Percentiles rank a stretch among this genome's conserved stretches.
Evolutionary conservation across 2,329 filamentous ascomycete species (phyloP).

Genomic region (Waltergamsia citrina): DNA sequence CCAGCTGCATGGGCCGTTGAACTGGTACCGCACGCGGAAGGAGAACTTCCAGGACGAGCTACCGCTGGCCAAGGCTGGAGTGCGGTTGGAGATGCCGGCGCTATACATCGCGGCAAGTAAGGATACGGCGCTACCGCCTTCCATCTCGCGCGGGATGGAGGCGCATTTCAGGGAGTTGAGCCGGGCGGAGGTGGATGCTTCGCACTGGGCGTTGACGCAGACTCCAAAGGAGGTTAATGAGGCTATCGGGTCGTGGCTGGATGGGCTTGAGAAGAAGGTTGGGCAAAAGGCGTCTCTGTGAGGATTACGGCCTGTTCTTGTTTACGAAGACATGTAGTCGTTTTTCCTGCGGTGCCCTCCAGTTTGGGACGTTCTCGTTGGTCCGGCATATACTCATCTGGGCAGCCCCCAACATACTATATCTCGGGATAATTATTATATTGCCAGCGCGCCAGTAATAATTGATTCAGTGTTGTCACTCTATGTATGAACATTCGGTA

Average conservation of each 20-base stretch:
- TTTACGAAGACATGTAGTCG: neutral
- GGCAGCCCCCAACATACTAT: too few species aligned
- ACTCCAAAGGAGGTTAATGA: slow-evolving; percentile 60
- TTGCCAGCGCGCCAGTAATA: too few species aligned
- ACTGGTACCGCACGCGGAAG: slow-evolving; percentile 75
- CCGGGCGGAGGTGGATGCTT: slow-evolving; percentile 53
- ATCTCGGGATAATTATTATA: too few species aligned
- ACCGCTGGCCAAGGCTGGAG: slow-evolving; percentile 58
- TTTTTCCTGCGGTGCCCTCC: too few species aligned
- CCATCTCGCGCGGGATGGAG: slow-evolving; percentile 65
- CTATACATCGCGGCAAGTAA: slow-evolving; percentile 65
- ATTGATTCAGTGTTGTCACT: too few species aligned
- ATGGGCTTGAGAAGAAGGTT: slow-evolving; percentile 18
- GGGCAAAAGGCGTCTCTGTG: slow-evolving; percentile 3
- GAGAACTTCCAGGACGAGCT: slow-evolving; percentile 71
- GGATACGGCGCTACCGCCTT: slow-evolving; percentile 64
- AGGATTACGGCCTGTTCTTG: neutral
- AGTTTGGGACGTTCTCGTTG: neutral
- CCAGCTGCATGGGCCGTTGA: slow-evolving; percentile 70
- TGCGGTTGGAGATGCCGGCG: slow-evolving; percentile 50
- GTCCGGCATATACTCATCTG: too few species aligned
- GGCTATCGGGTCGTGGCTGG: slow-evolving; percentile 59
- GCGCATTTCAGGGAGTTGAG: slow-evolving; percentile 55
- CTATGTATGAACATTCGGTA: too few species aligned
- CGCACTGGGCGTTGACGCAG: slow-evolving; percentile 81